Evolutionary conservation across 495 filamentous ascomycete species (phyloP).

Genomic region (Xylaria acuta): DNA sequence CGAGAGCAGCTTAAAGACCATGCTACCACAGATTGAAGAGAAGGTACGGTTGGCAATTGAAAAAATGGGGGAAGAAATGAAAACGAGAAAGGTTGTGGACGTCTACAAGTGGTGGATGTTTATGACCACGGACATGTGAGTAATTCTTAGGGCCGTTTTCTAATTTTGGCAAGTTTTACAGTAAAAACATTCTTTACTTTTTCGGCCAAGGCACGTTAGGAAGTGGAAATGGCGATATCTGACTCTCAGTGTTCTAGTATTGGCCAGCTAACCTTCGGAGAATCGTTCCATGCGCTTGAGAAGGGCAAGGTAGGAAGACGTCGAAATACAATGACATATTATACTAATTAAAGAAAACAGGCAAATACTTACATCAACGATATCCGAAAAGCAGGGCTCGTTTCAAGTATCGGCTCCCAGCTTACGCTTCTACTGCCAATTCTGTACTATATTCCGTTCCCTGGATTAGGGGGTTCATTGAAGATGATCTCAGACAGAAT

Average conservation of each 20-base stretch:
- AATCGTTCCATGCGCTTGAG: conserved; percentile 63
- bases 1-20: conserved; percentile 30
- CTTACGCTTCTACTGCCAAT: not conserved
- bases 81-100: conserved; percentile 42
- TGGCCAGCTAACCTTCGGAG: conserved; percentile 62
- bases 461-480: not conserved
- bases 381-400: conserved; percentile 26
- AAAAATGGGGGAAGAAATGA: conserved; percentile 37
- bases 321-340: not conserved
- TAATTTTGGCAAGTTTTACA: not conserved
- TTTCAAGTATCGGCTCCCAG: not conserved
- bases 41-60: conserved; percentile 36
- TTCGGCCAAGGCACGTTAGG: no score
- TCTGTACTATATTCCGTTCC: not conserved
- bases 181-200: not conserved
- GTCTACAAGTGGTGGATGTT: conserved; percentile 64
- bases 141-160: not conserved
- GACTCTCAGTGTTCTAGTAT: conserved; percentile 33
- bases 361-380: conserved; percentile 8
- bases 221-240: not conserved
- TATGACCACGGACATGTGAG: conserved; percentile 59
- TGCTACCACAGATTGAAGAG: conserved; percentile 29
- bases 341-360: not conserved
- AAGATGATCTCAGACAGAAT: not conserved
- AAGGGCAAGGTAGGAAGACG: conserved; percentile 46